Percentiles rank a stretch among this genome's conserved stretches.
phyloP scores from a whole-genome alignment of 352 stramenopile genomes.

The Phytophthora pseudosyringae region DNA sequence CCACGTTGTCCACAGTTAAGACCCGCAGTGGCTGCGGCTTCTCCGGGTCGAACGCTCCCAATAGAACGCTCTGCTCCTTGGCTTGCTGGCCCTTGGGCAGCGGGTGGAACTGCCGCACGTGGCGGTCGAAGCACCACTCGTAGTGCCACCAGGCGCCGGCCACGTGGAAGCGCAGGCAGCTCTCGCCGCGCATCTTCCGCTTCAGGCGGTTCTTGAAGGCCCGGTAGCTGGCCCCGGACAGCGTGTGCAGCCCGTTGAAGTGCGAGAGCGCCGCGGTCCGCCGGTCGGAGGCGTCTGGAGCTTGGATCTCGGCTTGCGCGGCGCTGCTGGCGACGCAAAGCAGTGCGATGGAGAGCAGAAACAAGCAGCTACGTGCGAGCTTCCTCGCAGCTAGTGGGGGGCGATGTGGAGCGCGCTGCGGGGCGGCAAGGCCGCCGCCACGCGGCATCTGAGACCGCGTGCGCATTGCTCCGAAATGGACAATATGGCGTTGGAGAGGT shows the following conservation, averaged over 20 bases:
- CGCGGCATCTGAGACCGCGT: conserved; percentile 31
- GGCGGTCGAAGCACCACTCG: conserved; percentile 80
- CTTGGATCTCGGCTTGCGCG: conserved; percentile 21
- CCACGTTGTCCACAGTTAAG: conserved; percentile 42
- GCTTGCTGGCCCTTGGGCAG: conserved; percentile 20
- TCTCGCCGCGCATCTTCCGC: conserved; percentile 50
- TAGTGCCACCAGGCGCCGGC: conserved; percentile 82
- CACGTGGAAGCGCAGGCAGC: conserved; percentile 71
- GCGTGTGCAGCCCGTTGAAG: conserved; percentile 63
- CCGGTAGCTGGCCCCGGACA: conserved; percentile 66
- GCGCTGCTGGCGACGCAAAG: conserved; percentile 7
- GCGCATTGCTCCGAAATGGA: conserved; percentile 5
- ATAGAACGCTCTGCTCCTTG: conserved; percentile 42
- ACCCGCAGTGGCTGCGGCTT: conserved; percentile 52
- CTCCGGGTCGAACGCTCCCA: conserved; percentile 47
- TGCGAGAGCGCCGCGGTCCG: conserved; percentile 30
- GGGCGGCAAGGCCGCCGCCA: not conserved
- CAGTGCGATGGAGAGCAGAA: conserved; percentile 30
- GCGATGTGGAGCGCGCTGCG: conserved; percentile 5
- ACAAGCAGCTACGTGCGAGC: conserved; percentile 12
- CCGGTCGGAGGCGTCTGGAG: not conserved
- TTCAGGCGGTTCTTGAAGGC: conserved; percentile 78
- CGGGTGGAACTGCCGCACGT: conserved; percentile 77
- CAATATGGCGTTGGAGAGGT: conserved; percentile 8
- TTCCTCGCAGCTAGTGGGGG: not conserved